Evolutionary conservation across 2,329 filamentous ascomycete species (phyloP), one percentile per base, ranked within the genome.

Genomic region (Cryphonectria parasitica): DNA sequence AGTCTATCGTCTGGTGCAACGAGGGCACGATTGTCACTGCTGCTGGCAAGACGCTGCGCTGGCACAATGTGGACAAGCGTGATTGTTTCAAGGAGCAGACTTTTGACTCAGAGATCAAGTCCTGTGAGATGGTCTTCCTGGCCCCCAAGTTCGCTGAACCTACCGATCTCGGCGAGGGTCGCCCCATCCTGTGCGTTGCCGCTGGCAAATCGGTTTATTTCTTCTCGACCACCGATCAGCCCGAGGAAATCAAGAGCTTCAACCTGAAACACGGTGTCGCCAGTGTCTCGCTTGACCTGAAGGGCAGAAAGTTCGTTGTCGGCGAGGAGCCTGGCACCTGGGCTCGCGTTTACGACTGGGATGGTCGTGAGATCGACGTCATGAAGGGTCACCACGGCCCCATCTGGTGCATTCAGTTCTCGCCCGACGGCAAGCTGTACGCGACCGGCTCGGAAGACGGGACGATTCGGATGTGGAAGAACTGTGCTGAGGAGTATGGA

Each of bases 331-430:
- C 91, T 54, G 95, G 97, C 77, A 98, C 96, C 0, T 99, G 95
- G 95, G 95, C 96, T n/a, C 90, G 93, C 72, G 92, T 98, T 7
- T 97, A 97, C 83, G 90, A 94, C 77, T 95, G 94, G 82, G 94
- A 98, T 71, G 90, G 91, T 65, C 92, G 75, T 87, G 88, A 74
- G 94, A 97, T 80, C 91, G 96, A 98, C 79, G 91, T 95, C 17
- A 93, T 97, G 83, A 98, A 98, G 82, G 96, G 96, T 34, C 96
- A 99, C 76, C 96, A 99, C 77, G 96, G 96, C 1, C 95, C 95
- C 1, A 96, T 99, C 73, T 99, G 96, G 96, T 97, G 94, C 7
- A 90, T 97, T 71, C 91, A 92, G 69, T 99, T 97, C 81, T 96
- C 95, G 0, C 96, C 96, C 0, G 96, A 99, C 77, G 95, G 95